Percentiles rank a stretch among this genome's conserved stretches.
These are phyloP conservation scores for Phascolomyces articulosus DNA, from an alignment of 371 early-diverging fungal genomes.

Conservation along the genomic window DNA sequence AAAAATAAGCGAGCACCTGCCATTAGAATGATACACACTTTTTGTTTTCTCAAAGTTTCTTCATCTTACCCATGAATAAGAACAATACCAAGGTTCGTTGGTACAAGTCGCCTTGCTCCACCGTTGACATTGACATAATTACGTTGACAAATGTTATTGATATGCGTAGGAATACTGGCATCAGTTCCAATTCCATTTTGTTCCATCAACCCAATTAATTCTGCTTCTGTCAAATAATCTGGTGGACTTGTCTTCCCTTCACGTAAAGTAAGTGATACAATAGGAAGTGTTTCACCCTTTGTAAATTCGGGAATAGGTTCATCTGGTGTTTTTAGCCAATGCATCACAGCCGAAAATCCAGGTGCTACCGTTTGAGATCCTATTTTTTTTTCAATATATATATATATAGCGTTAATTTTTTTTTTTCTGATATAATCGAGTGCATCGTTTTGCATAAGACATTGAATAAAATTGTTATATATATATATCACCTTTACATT, in stretches of 20 bases:
- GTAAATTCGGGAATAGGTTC: constrained; percentile 54
- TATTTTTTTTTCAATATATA: background rate
- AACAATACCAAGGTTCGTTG: constrained; percentile 57
- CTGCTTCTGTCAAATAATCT: constrained; percentile 69
- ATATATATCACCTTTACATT: constrained; percentile 46
- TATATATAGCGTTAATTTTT: background rate
- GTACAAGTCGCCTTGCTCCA: constrained; percentile 39
- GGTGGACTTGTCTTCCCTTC: constrained; percentile 72
- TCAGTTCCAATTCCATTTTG: constrained; percentile 84
- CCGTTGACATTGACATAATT: constrained; percentile 59
- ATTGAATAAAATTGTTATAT: background rate
- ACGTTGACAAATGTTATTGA: constrained; percentile 71
- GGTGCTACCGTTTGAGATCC: constrained; percentile 33
- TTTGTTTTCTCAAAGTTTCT: background rate
- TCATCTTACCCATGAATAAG: constrained; percentile 52
- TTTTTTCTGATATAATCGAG: no score
- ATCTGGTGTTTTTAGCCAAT: constrained; percentile 54
- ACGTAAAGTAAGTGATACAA: constrained; percentile 26
- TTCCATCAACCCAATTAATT: constrained; percentile 69
- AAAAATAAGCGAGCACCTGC: no score
- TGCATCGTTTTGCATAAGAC: no score
- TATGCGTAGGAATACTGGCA: constrained; percentile 80
- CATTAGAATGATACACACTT: background rate
- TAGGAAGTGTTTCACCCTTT: constrained; percentile 30
- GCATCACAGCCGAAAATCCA: constrained; percentile 58